A percentile compares a stretch with the other conserved stretches of the same genome.
Conservation (phyloP, 352 stramenopile genomes). For the Phytophthora pini region DNA sequence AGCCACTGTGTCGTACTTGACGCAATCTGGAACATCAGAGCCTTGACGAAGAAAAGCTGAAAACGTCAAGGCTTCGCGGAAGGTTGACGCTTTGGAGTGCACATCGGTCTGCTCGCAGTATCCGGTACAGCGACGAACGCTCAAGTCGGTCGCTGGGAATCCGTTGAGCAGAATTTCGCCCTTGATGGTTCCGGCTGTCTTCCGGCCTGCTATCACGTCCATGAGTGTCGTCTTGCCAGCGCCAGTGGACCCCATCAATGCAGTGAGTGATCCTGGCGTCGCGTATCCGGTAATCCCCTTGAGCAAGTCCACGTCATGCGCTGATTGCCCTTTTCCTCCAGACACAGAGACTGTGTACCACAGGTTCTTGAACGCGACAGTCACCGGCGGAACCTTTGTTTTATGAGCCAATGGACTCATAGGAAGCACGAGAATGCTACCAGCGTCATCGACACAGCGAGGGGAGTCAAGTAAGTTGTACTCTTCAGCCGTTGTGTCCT, state of each 20-base stretch:
- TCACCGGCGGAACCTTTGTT: conserved; percentile 43
- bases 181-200: conserved; percentile 74
- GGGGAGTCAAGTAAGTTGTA: conserved; percentile 41
- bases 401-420: conserved; percentile 21
- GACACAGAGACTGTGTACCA: conserved; percentile 62
- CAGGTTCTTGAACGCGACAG: conserved; percentile 62
- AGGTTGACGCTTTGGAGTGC: conserved; percentile 89
- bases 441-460: conserved; percentile 3
- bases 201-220: conserved; percentile 94
- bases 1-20: conserved; percentile 62
- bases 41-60: conserved; percentile 87
- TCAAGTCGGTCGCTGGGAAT: conserved; percentile 52
- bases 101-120: conserved; percentile 92
- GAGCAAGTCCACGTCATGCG: conserved; percentile 51
- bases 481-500: conserved; percentile 1
- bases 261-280: conserved; percentile 63
- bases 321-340: conserved; percentile 36
- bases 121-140: conserved; percentile 62
- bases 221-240: conserved; percentile 95
- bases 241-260: conserved; percentile 76
- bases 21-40: conserved; percentile 38
- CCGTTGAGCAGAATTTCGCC: conserved; percentile 78
- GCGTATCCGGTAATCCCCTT: conserved; percentile 66
- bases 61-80: conserved; percentile 93
- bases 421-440: conserved; percentile 30